Percentiles rank a stretch among this genome's conserved stretches.
phyloP scores from a whole-genome alignment of 805 yeast species.

The Pichia cephalocereana region DNA sequence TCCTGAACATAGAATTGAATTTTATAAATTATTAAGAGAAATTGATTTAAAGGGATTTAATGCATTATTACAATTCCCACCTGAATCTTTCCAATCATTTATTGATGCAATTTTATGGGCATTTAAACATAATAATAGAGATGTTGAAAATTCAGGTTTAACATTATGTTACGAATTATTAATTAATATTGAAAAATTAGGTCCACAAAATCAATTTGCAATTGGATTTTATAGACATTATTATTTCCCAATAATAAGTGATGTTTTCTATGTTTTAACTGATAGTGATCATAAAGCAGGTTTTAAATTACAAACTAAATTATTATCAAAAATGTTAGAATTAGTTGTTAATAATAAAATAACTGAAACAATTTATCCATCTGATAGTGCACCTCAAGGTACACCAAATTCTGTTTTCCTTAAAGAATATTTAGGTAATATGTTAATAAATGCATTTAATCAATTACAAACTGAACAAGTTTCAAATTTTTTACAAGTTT shows the following conservation, averaged over 20 bases:
- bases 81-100: constrained; percentile 83
- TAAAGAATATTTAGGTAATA: constrained; percentile 71
- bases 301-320: constrained; percentile 76
- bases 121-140: constrained; percentile 93
- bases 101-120: constrained; percentile 97
- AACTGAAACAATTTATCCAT: constrained; percentile 65
- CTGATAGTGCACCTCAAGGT: constrained; percentile 78
- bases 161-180: constrained; percentile 75
- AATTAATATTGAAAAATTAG: constrained; percentile 73
- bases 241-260: constrained; percentile 82
- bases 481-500: constrained; percentile 67
- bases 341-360: constrained; percentile 72
- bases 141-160: constrained; percentile 89
- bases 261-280: constrained; percentile 86
- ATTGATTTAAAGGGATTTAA: constrained; percentile 79
- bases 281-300: constrained; percentile 98
- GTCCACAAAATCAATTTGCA: constrained; percentile 56
- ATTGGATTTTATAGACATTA: constrained; percentile 82
- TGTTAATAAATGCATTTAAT: constrained; percentile 85
- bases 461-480: constrained; percentile 81
- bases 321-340: constrained; percentile 75
- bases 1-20: constrained; percentile 96
- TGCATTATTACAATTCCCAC: constrained; percentile 81
- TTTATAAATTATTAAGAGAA: constrained; percentile 80
- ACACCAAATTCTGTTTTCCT: constrained; percentile 73